Evolutionary conservation across 257 asterid genomes (phyloP), one percentile per base, ranked within the genome.

Genomic region (Perilla frutescens): DNA sequence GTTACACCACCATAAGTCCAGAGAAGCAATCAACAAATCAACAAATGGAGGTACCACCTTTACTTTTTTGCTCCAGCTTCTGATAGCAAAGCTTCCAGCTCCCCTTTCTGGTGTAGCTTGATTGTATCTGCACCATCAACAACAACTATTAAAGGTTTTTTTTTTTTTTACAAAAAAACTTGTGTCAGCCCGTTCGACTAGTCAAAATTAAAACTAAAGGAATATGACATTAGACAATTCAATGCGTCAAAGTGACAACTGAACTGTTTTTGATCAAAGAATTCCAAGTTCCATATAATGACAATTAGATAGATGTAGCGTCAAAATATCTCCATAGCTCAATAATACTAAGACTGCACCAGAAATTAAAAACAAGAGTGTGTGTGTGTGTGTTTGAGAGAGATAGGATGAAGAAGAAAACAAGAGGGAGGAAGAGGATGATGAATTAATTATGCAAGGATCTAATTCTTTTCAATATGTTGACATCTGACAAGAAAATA

Each of bases 1-100:
- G 14, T 56, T 54, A 54, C 59, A 54, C 53, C 53, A 11, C 53
- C 57, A 51, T 2, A 34, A 34, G 3, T 34, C 37, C 37, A 34
- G 57, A 34, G 57, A 51, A 51, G 31, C 29, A 51, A 51, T 14
- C 10, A n/a, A n/a, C n/a, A 57, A 31, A 4, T 4, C 32, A 34
- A 4, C 37, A 34, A 34, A 4, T 47, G 51, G 51, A 47, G 20
- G 14, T 12, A 47, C 3, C 51, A 10, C 69, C 39, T 63, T 44
- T 44, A 68, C 76, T 73, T 83, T 32, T 49, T 79, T 20, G 91
- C 87, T 55, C 83, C 82, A 66, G 96, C 96, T 81, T 85, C 88
- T 11, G 84, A 79, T 15, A 90, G 83, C 88, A 92, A 70, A 20
- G 86, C 20, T 75, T 92, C 85, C n/a, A 92, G 96, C 66, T 88